phyloP scores from a whole-genome alignment of 148 eudicot species.

The Diospyros lotus region DNA sequence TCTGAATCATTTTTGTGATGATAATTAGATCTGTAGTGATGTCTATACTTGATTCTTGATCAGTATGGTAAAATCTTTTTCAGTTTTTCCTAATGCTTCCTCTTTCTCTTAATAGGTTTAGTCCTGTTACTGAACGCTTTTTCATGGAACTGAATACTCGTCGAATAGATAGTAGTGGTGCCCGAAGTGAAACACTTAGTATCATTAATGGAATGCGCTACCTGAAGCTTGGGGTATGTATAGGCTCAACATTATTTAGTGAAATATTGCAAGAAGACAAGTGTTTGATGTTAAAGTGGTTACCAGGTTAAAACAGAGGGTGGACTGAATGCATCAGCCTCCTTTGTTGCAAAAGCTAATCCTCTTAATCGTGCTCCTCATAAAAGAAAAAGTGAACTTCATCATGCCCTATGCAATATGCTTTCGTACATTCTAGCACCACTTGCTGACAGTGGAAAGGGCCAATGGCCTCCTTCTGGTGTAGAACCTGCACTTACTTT shows the following conservation, averaged over 20 bases:
- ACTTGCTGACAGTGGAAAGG: slow-evolving; percentile 94
- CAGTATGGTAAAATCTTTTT: not conserved
- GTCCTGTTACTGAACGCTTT: slow-evolving; percentile 99
- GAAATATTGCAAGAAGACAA: not conserved
- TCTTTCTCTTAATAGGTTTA: slow-evolving; percentile 52
- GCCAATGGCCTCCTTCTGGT: slow-evolving; percentile 95
- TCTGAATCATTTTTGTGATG: not conserved
- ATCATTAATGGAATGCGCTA: slow-evolving; percentile 98
- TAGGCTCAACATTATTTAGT: slow-evolving; percentile 8
- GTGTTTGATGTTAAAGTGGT: slow-evolving; percentile 24
- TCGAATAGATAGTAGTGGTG: slow-evolving; percentile 84
- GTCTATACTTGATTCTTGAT: not conserved
- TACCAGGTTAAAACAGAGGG: slow-evolving; percentile 95
- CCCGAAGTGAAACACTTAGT: slow-evolving; percentile 91
- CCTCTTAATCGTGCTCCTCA: slow-evolving; percentile 94
- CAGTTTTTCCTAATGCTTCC: slow-evolving; percentile 2
- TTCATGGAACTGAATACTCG: slow-evolving; percentile 98
- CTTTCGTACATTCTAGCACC: slow-evolving; percentile 96
- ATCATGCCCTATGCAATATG: slow-evolving; percentile 97
- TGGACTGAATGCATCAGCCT: slow-evolving; percentile 96
- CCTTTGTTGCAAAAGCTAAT: slow-evolving; percentile 96
- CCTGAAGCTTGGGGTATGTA: slow-evolving; percentile 95
- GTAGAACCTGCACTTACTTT: slow-evolving; percentile 91
- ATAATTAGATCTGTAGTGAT: not conserved
- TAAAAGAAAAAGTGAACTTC: slow-evolving; percentile 97